Evolutionary conservation across 2,329 filamentous ascomycete species (phyloP), one percentile per base, ranked within the genome.

Genomic region (Didymella pinodella): DNA sequence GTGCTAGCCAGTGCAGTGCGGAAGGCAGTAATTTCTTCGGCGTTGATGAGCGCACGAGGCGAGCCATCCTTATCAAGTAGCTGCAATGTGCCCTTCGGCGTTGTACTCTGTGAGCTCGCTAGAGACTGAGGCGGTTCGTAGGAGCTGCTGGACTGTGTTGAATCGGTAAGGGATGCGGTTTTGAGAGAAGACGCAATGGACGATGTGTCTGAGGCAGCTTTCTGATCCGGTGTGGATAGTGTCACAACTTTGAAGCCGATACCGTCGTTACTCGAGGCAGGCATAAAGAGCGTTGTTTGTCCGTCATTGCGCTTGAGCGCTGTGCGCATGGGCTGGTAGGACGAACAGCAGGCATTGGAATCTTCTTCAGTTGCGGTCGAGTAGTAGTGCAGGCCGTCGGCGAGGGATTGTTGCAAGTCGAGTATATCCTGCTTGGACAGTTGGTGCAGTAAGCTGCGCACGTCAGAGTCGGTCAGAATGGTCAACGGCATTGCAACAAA

Each of bases 1-100:
- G 88, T 85, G 12, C 85, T 84, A 0, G 85, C 85, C 12, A 91
- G 78, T 0, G 88, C 86, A 0, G 89, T 91, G 45, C 88, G 83
- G 76, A 90, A 91, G 1, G 87, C 87, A 0, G 88, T 91, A 18
- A 91, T 78, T 65, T 90, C 88, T 57, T 86, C 85, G 0, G 88
- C 88, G 65, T 89, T 90, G 60, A 91, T 79, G 18, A 90, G 75
- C 1, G 85, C 89, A 18, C 85, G 82, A 0, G 86, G 85, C n/a
- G 81, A 78, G 11, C 88, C 87, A 29, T 77, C 69, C 14, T 78
- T 76, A 65, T 88, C 86, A 31, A 88, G 81, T 0, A 90, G 78
- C 0, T 86, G 88, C 16, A 89, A 73, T 20, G 83, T 84, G 53
- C 87, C 86, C 57, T 80, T 80, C 32, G 84, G 84, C 2, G 81